Base-by-base conservation (phyloP, 1,284 basidiomycete species). In the Agroathelia rolfsii region DNA sequence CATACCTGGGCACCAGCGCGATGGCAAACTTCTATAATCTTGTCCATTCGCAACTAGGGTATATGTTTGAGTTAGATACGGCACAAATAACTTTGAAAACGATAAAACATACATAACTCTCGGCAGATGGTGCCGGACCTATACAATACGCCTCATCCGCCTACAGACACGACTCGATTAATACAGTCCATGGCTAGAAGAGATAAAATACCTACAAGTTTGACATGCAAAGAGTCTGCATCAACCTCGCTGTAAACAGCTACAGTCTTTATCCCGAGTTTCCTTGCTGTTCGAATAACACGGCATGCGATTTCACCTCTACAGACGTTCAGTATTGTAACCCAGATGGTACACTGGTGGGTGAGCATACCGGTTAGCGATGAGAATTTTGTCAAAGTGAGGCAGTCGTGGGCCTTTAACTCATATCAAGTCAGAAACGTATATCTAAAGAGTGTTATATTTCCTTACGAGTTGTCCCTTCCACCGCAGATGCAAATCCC, bases 91-190 rank as follows among this genome's bases (percentile, higher is more conserved):
- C 6, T 13, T 10, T 4, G 25, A 25, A 7, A 3, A 10, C 36
- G 9, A 3, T 20, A 13, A 3, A 0, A 67, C 78, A 52, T 37
- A 87, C 85, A 61, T 96, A 95, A 47, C 87, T 92, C 52, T 94
- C 80, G 0, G 80, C 58, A 0, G 87, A 90, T 0, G 81, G 78
- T 1, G 92, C 85, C 11, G 88, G 87, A 1, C 93, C 92, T 32
- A 96, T 90, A 45, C 83, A 86, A 51, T 88, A 93, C 4, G 92
- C 90, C 51, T 96, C 92, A 50, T 96, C 92, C n/a, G 93, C 92
- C 80, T 88, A 33, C 10, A n/a, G 22, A 24, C 10, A 29, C 30
- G 15, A 8, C 11, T 35, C 45, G 6, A 23, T 15, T 19, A 30
- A 35, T 26, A 25, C 13, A 33, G 20, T 17, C 19, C 12, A 19